Conservation (phyloP, 306 rosid genomes). For the Castanopsis chinensis region DNA sequence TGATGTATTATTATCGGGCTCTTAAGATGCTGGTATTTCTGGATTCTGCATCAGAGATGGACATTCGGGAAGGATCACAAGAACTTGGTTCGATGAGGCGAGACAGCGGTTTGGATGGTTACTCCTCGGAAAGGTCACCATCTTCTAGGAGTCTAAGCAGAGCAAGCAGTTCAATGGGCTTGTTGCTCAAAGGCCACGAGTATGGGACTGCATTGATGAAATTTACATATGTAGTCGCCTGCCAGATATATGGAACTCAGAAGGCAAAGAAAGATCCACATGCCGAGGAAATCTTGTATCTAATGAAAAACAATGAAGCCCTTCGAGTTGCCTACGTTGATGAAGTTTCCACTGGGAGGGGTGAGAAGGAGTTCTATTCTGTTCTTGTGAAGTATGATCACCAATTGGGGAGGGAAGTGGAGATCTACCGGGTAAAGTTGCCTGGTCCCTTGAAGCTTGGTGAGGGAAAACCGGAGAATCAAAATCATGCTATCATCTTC, state of each 20-base stretch:
- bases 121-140: slow-evolving; percentile 41
- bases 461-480: slow-evolving; percentile 95
- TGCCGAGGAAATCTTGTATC: slow-evolving; percentile 72
- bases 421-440: slow-evolving; percentile 77
- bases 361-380: slow-evolving; percentile 63
- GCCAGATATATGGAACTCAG: slow-evolving; percentile 94
- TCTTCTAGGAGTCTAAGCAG: slow-evolving; percentile 63
- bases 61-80: slow-evolving; percentile 81
- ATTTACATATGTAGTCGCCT: slow-evolving; percentile 87
- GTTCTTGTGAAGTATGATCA: slow-evolving; percentile 85
- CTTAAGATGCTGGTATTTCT: slow-evolving; percentile 92
- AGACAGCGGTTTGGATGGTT: slow-evolving; percentile 41
- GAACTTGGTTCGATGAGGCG: slow-evolving; percentile 72
- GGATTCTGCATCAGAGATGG: slow-evolving; percentile 96
- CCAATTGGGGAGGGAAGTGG: slow-evolving; percentile 68
- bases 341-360: slow-evolving; percentile 67
- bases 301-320: slow-evolving; percentile 74
- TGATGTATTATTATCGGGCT: slow-evolving; percentile 95
- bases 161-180: slow-evolving; percentile 53
- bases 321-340: slow-evolving; percentile 86
- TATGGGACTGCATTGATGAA: slow-evolving; percentile 92
- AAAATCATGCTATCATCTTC: slow-evolving; percentile 86
- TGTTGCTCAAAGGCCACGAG: slow-evolving; percentile 89
- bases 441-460: slow-evolving; percentile 90
- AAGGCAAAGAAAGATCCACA: slow-evolving; percentile 73